These are phyloP conservation scores for Monosporascus sp. DNA, from an alignment of 2,329 filamentous ascomycete species.

Conservation along the genomic window DNA sequence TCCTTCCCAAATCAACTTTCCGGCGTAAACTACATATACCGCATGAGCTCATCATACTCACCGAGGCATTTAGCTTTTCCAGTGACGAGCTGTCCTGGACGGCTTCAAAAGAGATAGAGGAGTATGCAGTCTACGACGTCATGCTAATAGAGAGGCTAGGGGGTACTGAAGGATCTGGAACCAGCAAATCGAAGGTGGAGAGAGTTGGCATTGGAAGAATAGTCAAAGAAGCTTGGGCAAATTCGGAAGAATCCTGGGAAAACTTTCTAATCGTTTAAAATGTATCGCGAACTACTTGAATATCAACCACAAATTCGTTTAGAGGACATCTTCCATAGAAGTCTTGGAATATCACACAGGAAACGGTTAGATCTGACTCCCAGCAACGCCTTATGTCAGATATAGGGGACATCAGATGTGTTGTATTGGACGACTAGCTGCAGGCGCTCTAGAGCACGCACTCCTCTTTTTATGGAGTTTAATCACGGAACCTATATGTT, in stretches of 20 bases:
- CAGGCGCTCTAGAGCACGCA: no score
- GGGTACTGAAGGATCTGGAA: not conserved
- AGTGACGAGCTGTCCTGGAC: not conserved
- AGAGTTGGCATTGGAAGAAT: conserved; percentile 2
- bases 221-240: conserved; percentile 1
- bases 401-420: no score
- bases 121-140: not conserved
- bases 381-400: no score
- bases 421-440: no score
- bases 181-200: not conserved
- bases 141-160: conserved; percentile 1
- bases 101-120: not conserved
- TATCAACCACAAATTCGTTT: no score
- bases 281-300: no score
- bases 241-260: not conserved
- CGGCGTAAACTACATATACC: not conserved
- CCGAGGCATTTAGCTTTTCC: conserved; percentile 3
- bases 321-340: no score
- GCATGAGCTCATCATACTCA: conserved; percentile 5
- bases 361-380: no score
- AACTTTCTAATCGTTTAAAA: not conserved
- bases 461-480: no score
- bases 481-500: no score
- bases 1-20: not conserved
- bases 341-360: no score